Percentiles rank a stretch among this genome's conserved stretches.
Evolutionary conservation across 192 early-diverging fungal genomes (phyloP).

Genomic region (Linnemannia schmuckeri): DNA sequence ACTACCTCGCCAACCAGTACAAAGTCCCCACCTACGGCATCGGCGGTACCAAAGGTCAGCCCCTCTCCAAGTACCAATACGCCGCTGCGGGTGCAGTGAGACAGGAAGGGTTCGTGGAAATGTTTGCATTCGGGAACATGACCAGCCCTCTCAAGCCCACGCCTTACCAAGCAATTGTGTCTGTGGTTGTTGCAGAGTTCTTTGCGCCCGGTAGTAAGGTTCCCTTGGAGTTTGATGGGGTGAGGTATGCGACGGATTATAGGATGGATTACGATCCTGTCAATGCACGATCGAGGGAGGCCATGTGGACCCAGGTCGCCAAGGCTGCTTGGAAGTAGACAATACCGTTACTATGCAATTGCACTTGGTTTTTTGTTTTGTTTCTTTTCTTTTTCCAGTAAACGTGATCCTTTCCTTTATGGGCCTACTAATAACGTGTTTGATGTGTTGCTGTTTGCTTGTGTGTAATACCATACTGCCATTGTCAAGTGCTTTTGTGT

Average conservation of each 20-base stretch:
- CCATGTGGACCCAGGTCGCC: constrained; percentile 15
- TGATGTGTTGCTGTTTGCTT: too few relatives aligned
- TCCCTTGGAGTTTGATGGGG: constrained; percentile 20
- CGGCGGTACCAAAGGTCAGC: neutral
- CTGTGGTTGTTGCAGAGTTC: neutral
- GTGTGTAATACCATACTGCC: too few relatives aligned
- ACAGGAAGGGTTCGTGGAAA: neutral
- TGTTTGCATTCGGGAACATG: constrained; percentile 2
- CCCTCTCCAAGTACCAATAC: constrained; percentile 16
- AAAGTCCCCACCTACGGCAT: constrained; percentile 15
- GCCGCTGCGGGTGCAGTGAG: neutral
- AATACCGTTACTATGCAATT: neutral
- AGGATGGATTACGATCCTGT: constrained; percentile 10
- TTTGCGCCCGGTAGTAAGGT: constrained; percentile 7
- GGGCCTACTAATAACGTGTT: too few relatives aligned
- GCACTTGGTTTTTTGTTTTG: neutral
- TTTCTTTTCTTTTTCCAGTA: neutral
- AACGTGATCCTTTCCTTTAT: too few relatives aligned
- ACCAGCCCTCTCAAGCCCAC: constrained; percentile 8
- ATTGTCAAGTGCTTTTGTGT: too few relatives aligned
- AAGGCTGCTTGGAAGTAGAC: neutral
- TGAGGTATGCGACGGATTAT: neutral
- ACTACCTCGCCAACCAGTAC: constrained; percentile 12
- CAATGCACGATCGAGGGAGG: neutral
- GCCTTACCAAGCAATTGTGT: neutral